Conservation (phyloP, 306 rosid species). For the Heteromeles arbutifolia region DNA sequence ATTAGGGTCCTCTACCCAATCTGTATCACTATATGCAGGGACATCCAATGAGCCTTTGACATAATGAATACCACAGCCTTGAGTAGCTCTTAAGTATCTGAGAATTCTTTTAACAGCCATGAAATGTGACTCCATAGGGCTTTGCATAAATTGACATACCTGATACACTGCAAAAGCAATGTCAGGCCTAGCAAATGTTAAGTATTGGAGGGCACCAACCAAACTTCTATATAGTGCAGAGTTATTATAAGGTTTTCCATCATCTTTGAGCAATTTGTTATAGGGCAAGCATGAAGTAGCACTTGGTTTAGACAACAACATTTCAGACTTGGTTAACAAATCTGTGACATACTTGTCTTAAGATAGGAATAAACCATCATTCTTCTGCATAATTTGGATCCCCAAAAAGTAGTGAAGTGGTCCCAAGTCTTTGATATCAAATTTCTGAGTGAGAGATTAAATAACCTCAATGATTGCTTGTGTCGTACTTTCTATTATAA, state of each 20-base stretch:
- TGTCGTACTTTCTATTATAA: no score
- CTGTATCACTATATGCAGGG: background rate
- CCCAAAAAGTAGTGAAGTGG: background rate
- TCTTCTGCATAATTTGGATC: background rate
- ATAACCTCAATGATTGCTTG: no score
- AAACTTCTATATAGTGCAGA: background rate
- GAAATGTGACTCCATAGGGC: background rate
- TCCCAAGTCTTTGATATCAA: background rate
- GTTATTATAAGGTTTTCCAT: background rate
- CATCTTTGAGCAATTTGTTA: no score
- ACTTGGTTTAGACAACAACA: no score
- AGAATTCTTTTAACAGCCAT: background rate
- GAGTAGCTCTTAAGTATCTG: background rate
- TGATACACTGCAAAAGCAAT: background rate
- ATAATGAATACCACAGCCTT: background rate
- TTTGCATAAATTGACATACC: background rate
- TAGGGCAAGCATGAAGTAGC: no score
- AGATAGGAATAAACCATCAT: background rate
- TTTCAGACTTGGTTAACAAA: no score
- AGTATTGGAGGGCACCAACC: background rate
- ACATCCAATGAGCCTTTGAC: background rate
- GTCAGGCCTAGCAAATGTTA: background rate
- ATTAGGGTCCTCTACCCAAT: background rate
- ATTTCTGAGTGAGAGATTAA: no score
- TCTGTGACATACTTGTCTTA: background rate